These are phyloP conservation scores for Starmera amethionina DNA, from an alignment of 805 yeast species.

Conservation along the genomic window DNA sequence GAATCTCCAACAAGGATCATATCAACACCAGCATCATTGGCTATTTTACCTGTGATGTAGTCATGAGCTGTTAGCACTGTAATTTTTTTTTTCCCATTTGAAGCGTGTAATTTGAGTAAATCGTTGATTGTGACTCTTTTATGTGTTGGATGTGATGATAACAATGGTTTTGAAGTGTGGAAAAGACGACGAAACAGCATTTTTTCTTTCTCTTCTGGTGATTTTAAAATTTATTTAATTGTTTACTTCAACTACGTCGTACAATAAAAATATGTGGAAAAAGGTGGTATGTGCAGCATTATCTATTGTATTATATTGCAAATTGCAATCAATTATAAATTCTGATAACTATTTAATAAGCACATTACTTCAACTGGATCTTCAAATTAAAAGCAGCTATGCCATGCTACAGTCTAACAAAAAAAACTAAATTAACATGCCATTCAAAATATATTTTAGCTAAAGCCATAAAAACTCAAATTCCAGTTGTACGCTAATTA, in stretches of 20 bases:
- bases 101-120: conserved; percentile 23
- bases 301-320: too few relatives aligned
- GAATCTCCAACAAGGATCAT: conserved; percentile 84
- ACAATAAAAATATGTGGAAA: background rate
- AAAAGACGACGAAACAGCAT: background rate
- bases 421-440: too few relatives aligned
- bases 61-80: conserved; percentile 82
- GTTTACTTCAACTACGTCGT: too few relatives aligned
- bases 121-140: conserved; percentile 26
- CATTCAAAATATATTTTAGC: too few relatives aligned
- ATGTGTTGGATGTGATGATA: background rate
- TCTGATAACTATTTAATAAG: too few relatives aligned
- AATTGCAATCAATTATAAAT: background rate
- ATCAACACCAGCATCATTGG: conserved; percentile 58
- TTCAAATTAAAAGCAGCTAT: too few relatives aligned
- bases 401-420: too few relatives aligned
- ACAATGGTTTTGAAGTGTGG: background rate
- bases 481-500: too few relatives aligned
- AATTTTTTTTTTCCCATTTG: conserved; percentile 30
- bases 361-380: too few relatives aligned
- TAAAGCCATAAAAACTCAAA: too few relatives aligned
- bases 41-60: conserved; percentile 63
- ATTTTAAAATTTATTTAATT: too few relatives aligned
- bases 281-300: background rate
- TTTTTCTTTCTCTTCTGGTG: too few relatives aligned